Percentiles rank a stretch among this genome's conserved stretches.
Evolutionary conservation across 225 moss, liverwort and hornwort species (phyloP).

Genomic region (Physcomitrium patens): DNA sequence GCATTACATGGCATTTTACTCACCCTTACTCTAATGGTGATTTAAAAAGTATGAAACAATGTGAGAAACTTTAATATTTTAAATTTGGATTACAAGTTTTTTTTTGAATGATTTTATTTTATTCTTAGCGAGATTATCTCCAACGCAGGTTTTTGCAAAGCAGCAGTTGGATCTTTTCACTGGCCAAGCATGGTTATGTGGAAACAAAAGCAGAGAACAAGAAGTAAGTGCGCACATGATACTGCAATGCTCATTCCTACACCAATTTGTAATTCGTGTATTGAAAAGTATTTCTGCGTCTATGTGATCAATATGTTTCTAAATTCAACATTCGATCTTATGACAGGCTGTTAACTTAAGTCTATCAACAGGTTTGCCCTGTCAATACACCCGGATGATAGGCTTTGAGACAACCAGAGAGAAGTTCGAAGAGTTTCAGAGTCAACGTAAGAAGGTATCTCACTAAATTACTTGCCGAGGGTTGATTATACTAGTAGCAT

Average conservation of each 20-base stretch:
- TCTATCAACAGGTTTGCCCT: constrained; percentile 69
- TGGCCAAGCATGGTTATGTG: constrained; percentile 72
- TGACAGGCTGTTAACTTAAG: constrained; percentile 76
- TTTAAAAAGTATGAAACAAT: not conserved
- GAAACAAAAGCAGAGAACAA: constrained; percentile 55
- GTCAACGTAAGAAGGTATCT: constrained; percentile 41
- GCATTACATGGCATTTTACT: constrained; percentile 1
- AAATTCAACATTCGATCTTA: constrained; percentile 20
- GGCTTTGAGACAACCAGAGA: constrained; percentile 78
- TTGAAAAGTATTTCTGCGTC: not conserved
- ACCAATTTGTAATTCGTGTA: not conserved
- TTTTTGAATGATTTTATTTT: not conserved
- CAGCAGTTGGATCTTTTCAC: constrained; percentile 83
- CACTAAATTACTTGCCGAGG: not conserved
- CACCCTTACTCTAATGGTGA: constrained; percentile 11
- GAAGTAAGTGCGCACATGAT: constrained; percentile 43
- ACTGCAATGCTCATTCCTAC: not conserved
- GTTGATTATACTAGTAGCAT: not conserved
- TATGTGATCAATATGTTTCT: not conserved
- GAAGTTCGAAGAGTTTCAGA: constrained; percentile 47
- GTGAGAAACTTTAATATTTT: not conserved
- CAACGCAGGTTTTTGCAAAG: constrained; percentile 73
- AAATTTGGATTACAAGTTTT: not conserved
- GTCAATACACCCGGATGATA: constrained; percentile 79
- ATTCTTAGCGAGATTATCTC: not conserved